These are phyloP conservation scores for Acer yangbiense DNA, from an alignment of 345 rosid genomes.

Conservation along the genomic window DNA sequence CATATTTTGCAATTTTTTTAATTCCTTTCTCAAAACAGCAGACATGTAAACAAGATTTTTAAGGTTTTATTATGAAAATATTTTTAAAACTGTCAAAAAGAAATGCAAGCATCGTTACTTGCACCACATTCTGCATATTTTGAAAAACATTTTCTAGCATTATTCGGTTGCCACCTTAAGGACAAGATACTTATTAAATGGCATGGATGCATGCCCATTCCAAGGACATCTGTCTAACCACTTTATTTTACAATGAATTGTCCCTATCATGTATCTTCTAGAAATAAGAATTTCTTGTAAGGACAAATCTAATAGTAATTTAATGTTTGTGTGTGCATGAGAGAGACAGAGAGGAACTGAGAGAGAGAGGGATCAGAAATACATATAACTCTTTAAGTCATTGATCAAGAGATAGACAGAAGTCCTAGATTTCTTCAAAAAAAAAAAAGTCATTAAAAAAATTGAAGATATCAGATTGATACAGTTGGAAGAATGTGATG, in stretches of 20 bases:
- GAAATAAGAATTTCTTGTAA: background rate
- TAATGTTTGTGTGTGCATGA: background rate
- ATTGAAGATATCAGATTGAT: background rate
- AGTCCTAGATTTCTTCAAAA: background rate
- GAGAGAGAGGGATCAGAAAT: background rate
- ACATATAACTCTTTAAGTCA: too few relatives aligned
- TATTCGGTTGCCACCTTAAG: background rate
- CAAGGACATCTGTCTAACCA: background rate
- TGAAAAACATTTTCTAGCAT: background rate
- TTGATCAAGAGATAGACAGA: background rate
- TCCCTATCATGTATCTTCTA: background rate
- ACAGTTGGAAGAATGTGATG: background rate
- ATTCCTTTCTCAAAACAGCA: background rate
- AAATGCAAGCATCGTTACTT: background rate
- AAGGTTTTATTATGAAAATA: background rate
- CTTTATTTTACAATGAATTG: background rate
- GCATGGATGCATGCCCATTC: background rate
- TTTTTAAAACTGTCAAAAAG: background rate
- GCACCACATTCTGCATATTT: background rate
- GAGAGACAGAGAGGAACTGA: background rate
- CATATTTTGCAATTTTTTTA: background rate
- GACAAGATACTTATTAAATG: background rate
- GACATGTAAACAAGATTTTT: background rate
- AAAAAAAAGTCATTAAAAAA: background rate
- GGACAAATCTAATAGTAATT: background rate